Evolutionary conservation across 2,329 filamentous ascomycete genomes (phyloP), one percentile per base, ranked within the genome.

Genomic region (Sarocladium kiliense): DNA sequence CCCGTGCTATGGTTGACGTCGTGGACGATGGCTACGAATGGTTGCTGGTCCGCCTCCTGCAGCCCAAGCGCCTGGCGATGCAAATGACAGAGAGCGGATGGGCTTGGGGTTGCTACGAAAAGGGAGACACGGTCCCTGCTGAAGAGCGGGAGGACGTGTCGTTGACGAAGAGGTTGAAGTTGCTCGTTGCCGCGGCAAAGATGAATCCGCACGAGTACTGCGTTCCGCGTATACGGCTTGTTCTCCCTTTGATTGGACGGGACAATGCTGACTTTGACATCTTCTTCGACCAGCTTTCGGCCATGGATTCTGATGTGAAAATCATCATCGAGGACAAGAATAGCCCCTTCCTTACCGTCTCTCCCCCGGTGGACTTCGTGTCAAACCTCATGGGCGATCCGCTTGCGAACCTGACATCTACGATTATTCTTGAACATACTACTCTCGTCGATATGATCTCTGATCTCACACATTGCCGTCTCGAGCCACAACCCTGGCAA

Each of bases 1-100:
- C 62, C 30, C 66, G 67, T 3, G 62, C 69, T 7, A 66, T 70
- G 21, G 69, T 71, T 1, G 62, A 71, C 25, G 67, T 73, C 32
- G 69, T 74, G 19, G 63, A 68, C 9, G 64, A 62, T n/a, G 70
- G 67, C 4, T 55, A 51, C 2, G 64, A 70, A 59, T 74, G 70
- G 70, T 45, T 74, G 34, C 64, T 64, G 16, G 57, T 68, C 44
- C 65, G 67, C 27, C 62, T 65, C 7, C 59, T 71, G 1, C 64
- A 64, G 49, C 58, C 61, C 12, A 64, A 68, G 47, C 61, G 71
- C 26, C 62, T 74, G 53, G 68, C 68, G 7, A 62, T 71, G 3
- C 70, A 75, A 45, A 69, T 75, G 72, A 65, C 66, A 2, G 71
- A 73, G 45, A 64, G 64, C n/a, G 72, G 72, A 3, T 74, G 72